Evolutionary conservation across 164 flowering plant genomes (phyloP), one percentile per base, ranked within the genome.

Genomic region (Piper betle): DNA sequence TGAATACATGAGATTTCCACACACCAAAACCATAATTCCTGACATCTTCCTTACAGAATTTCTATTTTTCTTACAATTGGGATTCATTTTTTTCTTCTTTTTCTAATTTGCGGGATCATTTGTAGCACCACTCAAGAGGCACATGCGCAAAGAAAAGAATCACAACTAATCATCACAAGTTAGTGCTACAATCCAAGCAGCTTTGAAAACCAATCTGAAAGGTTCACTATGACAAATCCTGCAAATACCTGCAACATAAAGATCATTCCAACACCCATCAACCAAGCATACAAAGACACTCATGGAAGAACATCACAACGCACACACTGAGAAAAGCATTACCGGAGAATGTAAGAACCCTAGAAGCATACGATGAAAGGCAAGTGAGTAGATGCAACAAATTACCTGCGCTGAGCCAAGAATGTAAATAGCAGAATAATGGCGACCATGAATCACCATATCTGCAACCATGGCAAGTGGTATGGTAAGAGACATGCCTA

Each of bases 401-500:
- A 25, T 25, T 73, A 87, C 97, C 92, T 85, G 97, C 70, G 69
- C 62, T 2, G 95, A 90, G 53, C 95, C 95, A 55, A 89, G 89
- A 53, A 89, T 75, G 68, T 89, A 89, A 19, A 89, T 78, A 58
- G 91, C 88, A 39, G 97, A 89, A 73, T 85, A 90, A 66, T 85
- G 97, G 48, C 92, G 85, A 5, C 94, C 94, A 60, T 90, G 97
- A 66, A 90, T 84, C 68, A 85, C 7, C 90, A 90, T 90, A 74
- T 90, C 97, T 54, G 91, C 97, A 25, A 87, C 69, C 97, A 90
- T 90, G 37, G 97, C 90, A 55, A 90, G 88, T 41, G 95, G 97
- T 66, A 90, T 90, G 39, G 97, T 87, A 60, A 90, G 88, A 13
- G 95, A 90, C 92, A 87, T 87, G 71, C 97, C 95, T 64, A 90